Evolutionary conservation across 495 filamentous ascomycete species (phyloP).

Genomic region (Annulohypoxylon maeteangense): DNA sequence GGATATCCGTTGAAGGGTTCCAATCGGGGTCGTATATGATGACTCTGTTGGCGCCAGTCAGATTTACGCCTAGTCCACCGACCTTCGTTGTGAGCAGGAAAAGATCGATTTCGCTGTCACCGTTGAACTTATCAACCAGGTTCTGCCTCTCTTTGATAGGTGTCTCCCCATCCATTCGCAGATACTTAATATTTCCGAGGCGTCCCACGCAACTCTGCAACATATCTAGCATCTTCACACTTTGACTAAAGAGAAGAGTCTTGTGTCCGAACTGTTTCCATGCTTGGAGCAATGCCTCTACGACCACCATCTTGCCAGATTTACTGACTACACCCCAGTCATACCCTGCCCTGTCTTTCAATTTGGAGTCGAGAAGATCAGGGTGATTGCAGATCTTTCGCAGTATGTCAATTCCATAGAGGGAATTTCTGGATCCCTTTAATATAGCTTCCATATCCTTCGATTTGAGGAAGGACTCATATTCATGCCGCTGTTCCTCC

Average conservation of each 20-base stretch:
- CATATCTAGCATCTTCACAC: slow-evolving; percentile 92
- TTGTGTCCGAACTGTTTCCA: slow-evolving; percentile 93
- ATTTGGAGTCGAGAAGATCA: slow-evolving; percentile 75
- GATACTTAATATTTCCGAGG: slow-evolving; percentile 76
- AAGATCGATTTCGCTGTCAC: slow-evolving; percentile 77
- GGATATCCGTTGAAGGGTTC: slow-evolving; percentile 94
- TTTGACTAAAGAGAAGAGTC: slow-evolving; percentile 89
- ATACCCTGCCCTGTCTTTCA: slow-evolving; percentile 68
- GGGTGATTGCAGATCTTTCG: slow-evolving; percentile 99
- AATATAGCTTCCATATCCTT: slow-evolving; percentile 83
- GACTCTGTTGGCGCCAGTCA: slow-evolving; percentile 93
- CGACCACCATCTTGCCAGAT: slow-evolving; percentile 95
- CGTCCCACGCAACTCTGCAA: slow-evolving; percentile 79
- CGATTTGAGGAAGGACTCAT: slow-evolving; percentile 82
- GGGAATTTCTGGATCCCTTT: slow-evolving; percentile 75
- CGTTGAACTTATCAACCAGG: slow-evolving; percentile 93
- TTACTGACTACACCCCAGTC: slow-evolving; percentile 77
- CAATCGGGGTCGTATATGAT: slow-evolving; percentile 98
- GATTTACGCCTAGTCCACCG: slow-evolving; percentile 90
- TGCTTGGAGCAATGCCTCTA: slow-evolving; percentile 81
- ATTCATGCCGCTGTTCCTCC: slow-evolving; percentile 75
- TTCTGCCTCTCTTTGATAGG: slow-evolving; percentile 81
- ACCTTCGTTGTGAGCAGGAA: slow-evolving; percentile 96
- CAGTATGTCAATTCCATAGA: slow-evolving; percentile 89
- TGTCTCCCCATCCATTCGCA: slow-evolving; percentile 94